Conservation (phyloP, 2,329 filamentous ascomycete genomes). For the Eutypa lata region DNA sequence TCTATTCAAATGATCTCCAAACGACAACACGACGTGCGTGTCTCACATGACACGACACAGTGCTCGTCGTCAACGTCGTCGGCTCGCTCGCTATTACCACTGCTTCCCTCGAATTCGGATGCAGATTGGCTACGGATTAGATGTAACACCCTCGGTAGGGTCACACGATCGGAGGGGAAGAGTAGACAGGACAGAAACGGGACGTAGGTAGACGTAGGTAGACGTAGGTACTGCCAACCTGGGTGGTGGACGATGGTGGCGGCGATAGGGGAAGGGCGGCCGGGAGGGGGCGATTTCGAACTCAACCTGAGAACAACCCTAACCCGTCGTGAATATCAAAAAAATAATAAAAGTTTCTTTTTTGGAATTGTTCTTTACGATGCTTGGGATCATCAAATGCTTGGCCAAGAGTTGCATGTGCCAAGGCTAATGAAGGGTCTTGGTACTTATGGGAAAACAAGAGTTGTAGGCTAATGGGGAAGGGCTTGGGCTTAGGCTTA, state of each 20-base stretch:
- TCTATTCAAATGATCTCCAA: constrained; percentile 35
- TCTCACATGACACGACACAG: constrained; percentile 29
- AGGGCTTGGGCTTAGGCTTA: neutral
- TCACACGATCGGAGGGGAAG: neutral
- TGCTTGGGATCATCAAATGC: neutral
- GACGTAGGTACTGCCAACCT: neutral
- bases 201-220: neutral
- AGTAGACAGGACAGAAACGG: neutral
- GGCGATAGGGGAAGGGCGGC: constrained; percentile 5
- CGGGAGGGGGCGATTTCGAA: constrained; percentile 7
- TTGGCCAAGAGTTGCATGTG: constrained; percentile 1
- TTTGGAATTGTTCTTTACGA: neutral
- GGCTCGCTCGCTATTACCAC: constrained; percentile 2
- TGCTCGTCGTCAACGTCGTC: constrained; percentile 10
- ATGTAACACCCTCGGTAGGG: neutral
- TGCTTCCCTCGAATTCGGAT: neutral
- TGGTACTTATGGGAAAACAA: neutral
- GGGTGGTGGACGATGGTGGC: neutral
- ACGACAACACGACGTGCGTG: constrained; percentile 20
- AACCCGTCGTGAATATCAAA: neutral
- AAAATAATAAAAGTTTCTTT: neutral
- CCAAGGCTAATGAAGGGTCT: neutral
- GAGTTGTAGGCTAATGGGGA: neutral
- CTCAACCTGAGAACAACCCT: neutral
- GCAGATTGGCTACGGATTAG: neutral